Evolutionary conservation across 2,329 filamentous ascomycete species (phyloP), one percentile per base, ranked within the genome.

Genomic region (Neopestalotiopsis sp.): DNA sequence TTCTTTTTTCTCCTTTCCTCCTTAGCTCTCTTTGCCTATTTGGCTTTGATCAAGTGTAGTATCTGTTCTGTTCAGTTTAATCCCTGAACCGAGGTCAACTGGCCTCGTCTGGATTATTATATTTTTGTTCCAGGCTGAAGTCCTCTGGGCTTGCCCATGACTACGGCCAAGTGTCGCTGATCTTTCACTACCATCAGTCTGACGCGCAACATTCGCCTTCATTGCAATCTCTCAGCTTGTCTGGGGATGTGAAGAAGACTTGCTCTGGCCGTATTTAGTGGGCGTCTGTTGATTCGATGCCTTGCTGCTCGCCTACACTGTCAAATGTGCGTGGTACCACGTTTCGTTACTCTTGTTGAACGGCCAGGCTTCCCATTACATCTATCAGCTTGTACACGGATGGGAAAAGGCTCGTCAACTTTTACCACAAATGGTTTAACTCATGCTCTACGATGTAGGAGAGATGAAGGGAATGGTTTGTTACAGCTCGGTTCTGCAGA

Each of bases 41-140:
- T 12, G 28, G 69, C 69, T 70, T 69, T 67, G 59, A 70, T 68
- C 66, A 68, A 69, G 68, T 71, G 86, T 89, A 88, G 87, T 89
- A 89, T 89, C 86, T 89, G 86, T 90, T 90, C 88, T 90, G 89
- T 88, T 89, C 86, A 90, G 88, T 88, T 89, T 89, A 88, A 89
- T 88, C 85, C 84, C 86, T 89, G 86, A 87, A 85, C 72, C 38
- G 58, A 67, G 58, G 65, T 68, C 65, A 71, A 3, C 34, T 64
- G 67, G 61, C n/a, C 61, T 68, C 66, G 69, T 64, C 58, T 38
- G 34, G 24, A 64, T 86, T 86, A 88, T 90, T 90, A 89, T 82
- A 88, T 91, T 90, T 91, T 90, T 90, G 84, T 71, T 75, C 68
- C 69, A 82, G 78, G 77, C 73, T 68, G 74, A 57, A 78, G 75